phyloP scores from a whole-genome alignment of 1,139 yeast genomes.

The Lodderomyces theae region DNA sequence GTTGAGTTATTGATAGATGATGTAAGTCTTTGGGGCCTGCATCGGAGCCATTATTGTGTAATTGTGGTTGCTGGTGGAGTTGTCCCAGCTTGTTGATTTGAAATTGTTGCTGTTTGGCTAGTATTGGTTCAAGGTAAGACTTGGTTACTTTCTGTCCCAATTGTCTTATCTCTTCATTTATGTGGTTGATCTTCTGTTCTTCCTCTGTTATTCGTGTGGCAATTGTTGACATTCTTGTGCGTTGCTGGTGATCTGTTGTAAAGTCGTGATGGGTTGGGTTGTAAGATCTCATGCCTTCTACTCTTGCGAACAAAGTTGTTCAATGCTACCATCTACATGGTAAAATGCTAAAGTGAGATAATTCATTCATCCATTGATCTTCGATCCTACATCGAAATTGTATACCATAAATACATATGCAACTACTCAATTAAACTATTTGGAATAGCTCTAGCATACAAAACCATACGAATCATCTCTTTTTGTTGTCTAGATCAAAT shows the following conservation, averaged over 20 bases:
- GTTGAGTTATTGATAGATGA: constrained; percentile 6
- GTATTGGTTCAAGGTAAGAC: neutral
- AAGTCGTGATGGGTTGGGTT: neutral
- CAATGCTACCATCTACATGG: too few relatives aligned
- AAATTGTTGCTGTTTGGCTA: constrained; percentile 4
- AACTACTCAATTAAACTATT: too few relatives aligned
- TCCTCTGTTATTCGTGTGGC: neutral
- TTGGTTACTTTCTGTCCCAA: neutral
- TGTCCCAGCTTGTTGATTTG: neutral
- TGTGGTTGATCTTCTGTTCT: neutral
- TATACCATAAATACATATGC: too few relatives aligned
- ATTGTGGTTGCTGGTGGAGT: neutral
- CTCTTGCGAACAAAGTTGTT: too few relatives aligned
- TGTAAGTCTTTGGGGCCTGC: neutral
- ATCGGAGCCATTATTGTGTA: neutral
- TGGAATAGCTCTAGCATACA: too few relatives aligned
- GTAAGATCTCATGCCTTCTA: too few relatives aligned
- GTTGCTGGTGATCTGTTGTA: neutral
- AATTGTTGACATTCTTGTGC: neutral
- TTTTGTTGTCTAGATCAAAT: constrained; percentile 29
- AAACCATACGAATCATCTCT: too few relatives aligned
- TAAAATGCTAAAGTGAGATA: too few relatives aligned
- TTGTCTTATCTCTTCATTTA: neutral
- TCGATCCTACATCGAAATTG: too few relatives aligned
- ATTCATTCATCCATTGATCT: too few relatives aligned